Conservation (phyloP, 768 basidiomycete species). For the Rhizopogon roseolus region DNA sequence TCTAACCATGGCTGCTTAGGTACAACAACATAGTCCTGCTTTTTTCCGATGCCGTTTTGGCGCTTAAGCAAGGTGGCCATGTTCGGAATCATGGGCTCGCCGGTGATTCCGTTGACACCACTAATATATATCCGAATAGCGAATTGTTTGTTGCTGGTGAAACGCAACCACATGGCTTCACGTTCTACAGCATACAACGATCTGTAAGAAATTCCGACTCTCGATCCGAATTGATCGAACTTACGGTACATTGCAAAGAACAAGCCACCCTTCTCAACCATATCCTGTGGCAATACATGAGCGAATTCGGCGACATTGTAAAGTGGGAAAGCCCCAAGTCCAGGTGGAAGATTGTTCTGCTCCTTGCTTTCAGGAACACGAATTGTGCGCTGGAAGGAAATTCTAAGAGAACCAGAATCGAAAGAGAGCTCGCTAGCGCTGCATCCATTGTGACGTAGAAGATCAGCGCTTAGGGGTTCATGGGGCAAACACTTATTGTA, state of each 20-base stretch:
- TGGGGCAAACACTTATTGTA: neutral
- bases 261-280: slow-evolving; percentile 18
- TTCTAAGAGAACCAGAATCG: neutral
- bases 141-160: slow-evolving; percentile 1
- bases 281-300: slow-evolving; percentile 12
- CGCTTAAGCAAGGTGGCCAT: neutral
- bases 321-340: neutral
- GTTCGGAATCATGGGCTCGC: slow-evolving; percentile 3
- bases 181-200: slow-evolving; percentile 20
- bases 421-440: neutral
- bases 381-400: neutral
- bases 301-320: slow-evolving; percentile 14
- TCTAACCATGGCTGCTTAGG: slow-evolving; percentile 4
- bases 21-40: slow-evolving; percentile 19
- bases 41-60: neutral
- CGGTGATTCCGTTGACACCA: slow-evolving; percentile 25
- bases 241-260: slow-evolving; percentile 16
- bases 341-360: neutral
- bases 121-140: slow-evolving; percentile 26
- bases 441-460: neutral
- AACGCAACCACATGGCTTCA: slow-evolving; percentile 27
- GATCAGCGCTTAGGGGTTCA: neutral
- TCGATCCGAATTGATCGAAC: neutral
- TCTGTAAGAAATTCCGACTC: neutral
- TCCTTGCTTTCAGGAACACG: neutral